Percentiles rank a stretch among this genome's conserved stretches.
Evolutionary conservation across 2,329 filamentous ascomycete species (phyloP).

Genomic region (Sordariomycetes sp.): DNA sequence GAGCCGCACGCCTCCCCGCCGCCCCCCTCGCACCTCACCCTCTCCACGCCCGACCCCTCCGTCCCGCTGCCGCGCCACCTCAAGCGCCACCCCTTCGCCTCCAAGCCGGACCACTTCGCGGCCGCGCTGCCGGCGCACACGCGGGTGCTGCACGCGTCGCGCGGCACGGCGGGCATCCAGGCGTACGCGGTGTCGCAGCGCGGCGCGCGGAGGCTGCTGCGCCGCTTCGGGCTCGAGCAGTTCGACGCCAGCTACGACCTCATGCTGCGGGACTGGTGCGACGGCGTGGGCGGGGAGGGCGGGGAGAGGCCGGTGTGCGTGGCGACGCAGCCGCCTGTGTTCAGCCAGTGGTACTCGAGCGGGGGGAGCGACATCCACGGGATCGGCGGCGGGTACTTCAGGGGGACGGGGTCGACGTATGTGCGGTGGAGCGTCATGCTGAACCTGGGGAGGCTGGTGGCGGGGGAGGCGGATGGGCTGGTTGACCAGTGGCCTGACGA

Average conservation of each 20-base stretch:
- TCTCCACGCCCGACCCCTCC: slow-evolving; percentile 16
- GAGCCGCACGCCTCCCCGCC: slow-evolving; percentile 4
- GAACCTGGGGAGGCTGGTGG: slow-evolving; percentile 1
- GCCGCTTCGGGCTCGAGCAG: slow-evolving; percentile 28
- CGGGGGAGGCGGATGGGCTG: neutral
- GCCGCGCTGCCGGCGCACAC: slow-evolving; percentile 28
- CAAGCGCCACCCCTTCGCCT: slow-evolving; percentile 21
- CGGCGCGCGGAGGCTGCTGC: slow-evolving; percentile 30
- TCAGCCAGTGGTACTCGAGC: slow-evolving; percentile 5
- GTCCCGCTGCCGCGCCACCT: slow-evolving; percentile 16
- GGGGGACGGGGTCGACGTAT: slow-evolving; percentile 4
- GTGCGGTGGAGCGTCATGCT: slow-evolving; percentile 5
- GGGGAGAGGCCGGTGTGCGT: slow-evolving; percentile 3
- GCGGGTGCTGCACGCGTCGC: slow-evolving; percentile 28
- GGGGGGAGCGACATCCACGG: slow-evolving; percentile 6
- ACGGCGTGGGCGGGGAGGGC: slow-evolving; percentile 14
- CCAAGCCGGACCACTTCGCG: slow-evolving; percentile 10
- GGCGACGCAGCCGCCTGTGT: slow-evolving; percentile 5
- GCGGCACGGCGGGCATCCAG: slow-evolving; percentile 24
- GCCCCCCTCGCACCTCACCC: neutral
- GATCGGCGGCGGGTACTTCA: slow-evolving; percentile 5
- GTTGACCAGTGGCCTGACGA: slow-evolving; percentile 7
- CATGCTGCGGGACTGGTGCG: slow-evolving; percentile 33
- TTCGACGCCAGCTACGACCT: slow-evolving; percentile 30
- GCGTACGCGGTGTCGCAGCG: slow-evolving; percentile 30